These are phyloP conservation scores for Orbilia brochopaga DNA, from an alignment of 2,329 filamentous ascomycete genomes.

Conservation along the genomic window DNA sequence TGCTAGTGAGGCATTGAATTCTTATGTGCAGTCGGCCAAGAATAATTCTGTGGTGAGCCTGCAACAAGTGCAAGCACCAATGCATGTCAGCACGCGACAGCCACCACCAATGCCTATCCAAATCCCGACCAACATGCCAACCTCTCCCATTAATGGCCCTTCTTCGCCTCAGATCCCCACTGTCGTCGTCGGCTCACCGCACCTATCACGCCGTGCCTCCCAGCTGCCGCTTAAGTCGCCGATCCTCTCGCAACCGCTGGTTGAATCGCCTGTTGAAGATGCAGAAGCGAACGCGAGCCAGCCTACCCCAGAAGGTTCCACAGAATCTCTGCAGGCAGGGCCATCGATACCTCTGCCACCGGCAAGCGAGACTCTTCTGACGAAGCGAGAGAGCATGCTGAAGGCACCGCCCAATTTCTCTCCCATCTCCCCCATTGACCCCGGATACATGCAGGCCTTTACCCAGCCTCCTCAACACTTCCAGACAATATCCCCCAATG, in stretches of 20 bases:
- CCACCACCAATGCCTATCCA: slow-evolving; percentile 28
- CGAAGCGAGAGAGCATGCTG: slow-evolving; percentile 64
- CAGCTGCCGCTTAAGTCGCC: slow-evolving; percentile 32
- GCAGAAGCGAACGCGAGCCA: slow-evolving; percentile 16
- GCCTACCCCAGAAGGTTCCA: slow-evolving; percentile 6
- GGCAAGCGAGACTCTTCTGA: slow-evolving; percentile 62
- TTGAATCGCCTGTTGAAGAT: slow-evolving; percentile 46
- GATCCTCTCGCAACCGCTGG: slow-evolving; percentile 44
- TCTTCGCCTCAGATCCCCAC: slow-evolving; percentile 42
- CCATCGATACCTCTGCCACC: slow-evolving; percentile 44
- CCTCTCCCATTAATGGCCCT: background rate
- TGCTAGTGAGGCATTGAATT: slow-evolving; percentile 44
- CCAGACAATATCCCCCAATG: slow-evolving; percentile 19
- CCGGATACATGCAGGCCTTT: slow-evolving; percentile 28
- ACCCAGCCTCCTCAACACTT: slow-evolving; percentile 29
- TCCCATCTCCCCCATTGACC: slow-evolving; percentile 41
- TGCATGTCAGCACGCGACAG: slow-evolving; percentile 5
- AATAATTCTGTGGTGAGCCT: slow-evolving; percentile 40
- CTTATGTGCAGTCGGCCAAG: slow-evolving; percentile 34
- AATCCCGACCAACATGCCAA: slow-evolving; percentile 23
- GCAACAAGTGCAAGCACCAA: slow-evolving; percentile 28
- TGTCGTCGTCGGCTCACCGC: slow-evolving; percentile 39
- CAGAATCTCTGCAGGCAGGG: slow-evolving; percentile 19
- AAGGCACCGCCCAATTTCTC: slow-evolving; percentile 54
- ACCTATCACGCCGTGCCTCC: slow-evolving; percentile 21